Evolutionary conservation across 768 basidiomycete species (phyloP).

Genomic region (Lactarius deliciosus): DNA sequence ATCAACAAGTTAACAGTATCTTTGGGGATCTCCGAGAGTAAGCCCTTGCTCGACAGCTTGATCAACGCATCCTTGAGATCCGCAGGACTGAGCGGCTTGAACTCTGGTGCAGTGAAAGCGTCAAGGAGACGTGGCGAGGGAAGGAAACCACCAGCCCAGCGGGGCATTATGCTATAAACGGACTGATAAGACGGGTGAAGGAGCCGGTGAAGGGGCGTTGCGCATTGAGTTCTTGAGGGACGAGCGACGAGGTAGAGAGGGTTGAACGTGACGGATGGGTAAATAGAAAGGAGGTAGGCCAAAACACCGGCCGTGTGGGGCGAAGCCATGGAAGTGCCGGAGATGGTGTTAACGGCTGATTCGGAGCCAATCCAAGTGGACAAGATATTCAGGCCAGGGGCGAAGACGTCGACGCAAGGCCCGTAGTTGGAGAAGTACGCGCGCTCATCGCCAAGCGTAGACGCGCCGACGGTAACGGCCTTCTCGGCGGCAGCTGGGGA

Average conservation of each 20-base stretch:
- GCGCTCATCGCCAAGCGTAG: conserved; percentile 74
- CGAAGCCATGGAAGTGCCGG: conserved; percentile 91
- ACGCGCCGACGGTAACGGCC: conserved; percentile 94
- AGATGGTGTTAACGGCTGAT: conserved; percentile 64
- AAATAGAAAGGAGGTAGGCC: conserved; percentile 87
- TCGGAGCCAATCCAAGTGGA: conserved; percentile 74
- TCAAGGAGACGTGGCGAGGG: conserved; percentile 48
- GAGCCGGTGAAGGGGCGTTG: conserved; percentile 39
- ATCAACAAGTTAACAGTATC: conserved; percentile 70
- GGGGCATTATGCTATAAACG: conserved; percentile 52
- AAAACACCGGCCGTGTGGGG: conserved; percentile 85
- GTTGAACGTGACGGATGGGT: conserved; percentile 62
- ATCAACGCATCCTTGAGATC: conserved; percentile 78
- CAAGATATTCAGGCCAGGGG: conserved; percentile 83
- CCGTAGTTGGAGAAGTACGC: conserved; percentile 95
- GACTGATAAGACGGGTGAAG: conserved; percentile 52
- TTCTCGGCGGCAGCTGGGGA: conserved; percentile 89
- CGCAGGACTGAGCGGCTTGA: conserved; percentile 53
- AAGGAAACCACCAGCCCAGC: conserved; percentile 54
- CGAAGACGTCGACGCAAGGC: conserved; percentile 89
- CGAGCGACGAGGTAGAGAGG: conserved; percentile 42
- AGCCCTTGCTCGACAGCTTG: conserved; percentile 51
- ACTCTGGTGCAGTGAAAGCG: conserved; percentile 41
- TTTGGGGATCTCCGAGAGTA: conserved; percentile 47
- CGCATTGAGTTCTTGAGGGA: conserved; percentile 38